Evolutionary conservation across 345 rosid genomes (phyloP), one percentile per base, ranked within the genome.

Genomic region (Microthlaspi erraticum): DNA sequence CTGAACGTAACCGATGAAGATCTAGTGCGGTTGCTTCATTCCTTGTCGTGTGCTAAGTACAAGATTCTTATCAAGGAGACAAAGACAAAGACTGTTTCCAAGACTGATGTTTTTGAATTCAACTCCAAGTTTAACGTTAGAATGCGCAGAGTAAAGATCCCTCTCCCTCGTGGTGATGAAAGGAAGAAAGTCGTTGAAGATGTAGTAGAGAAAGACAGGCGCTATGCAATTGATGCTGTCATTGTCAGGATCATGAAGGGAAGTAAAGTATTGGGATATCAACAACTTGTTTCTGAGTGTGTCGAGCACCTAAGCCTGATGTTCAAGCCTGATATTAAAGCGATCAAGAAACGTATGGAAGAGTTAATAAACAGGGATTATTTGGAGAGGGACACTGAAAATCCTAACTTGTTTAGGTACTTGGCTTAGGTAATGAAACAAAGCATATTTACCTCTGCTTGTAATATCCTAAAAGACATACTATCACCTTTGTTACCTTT

Each of bases 321-420:
- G 97, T 89, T 94, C 80, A 94, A 91, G 96, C 98, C 99, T 61
- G 98, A 94, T 78, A 83, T 88, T 13, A 89, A 87, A 82, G 96
- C 87, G 10, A 94, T 94, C 41, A 94, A 94, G 86, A 91, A 88
- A 69, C 78, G 97, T 65, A 91, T 89, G 45, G 96, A 94, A 80
- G 96, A 89, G 69, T 75, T 94, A 48, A 94, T 91, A 38, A 80
- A 88, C 0, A 81, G 92, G 36, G 98, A 94, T 54, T 94, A 89
- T 56, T 70, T 94, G 80, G 99, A 91, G 79, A 88, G 98, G 70
- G 97, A 92, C 65, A 83, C 84, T 74, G 93, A 88, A 53, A 88
- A 91, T 52, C 82, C 81, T 16, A 89, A 81, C 70, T 23, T 77
- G 77, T 91, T 80, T 70, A 81, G 81, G 85, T 94, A 94, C 64